Evolutionary conservation across 495 filamentous ascomycete genomes (phyloP), one percentile per base, ranked within the genome.

Genomic region (Lepraria neglecta): DNA sequence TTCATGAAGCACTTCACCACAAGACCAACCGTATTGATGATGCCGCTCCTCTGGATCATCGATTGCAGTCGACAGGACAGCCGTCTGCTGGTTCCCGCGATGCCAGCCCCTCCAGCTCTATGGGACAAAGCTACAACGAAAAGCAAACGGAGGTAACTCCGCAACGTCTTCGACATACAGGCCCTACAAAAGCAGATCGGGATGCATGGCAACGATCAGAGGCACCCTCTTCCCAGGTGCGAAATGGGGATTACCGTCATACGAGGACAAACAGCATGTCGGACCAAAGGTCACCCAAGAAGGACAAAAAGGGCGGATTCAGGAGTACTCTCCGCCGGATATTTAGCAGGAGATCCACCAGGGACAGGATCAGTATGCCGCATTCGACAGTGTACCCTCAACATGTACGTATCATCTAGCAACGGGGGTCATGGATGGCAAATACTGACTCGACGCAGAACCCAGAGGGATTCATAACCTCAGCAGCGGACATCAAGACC

Each of bases 281-380:
- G 11, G 24, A 45, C 27, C 44, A 38, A 6, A 56, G 28, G n/a
- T 28, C 38, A n/a, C 43, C 54, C 15, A 59, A 67, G 58, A 68
- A 64, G 54, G 61, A 55, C 31, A 64, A 56, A 40, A 63, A 58
- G 21, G 55, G 61, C 21, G 64, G 67, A 4, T 60, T 69, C 28
- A 55, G 64, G 31, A 64, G 58, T 24, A 62, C 63, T 19, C 51
- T 69, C n/a, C 67, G 67, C 30, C 64, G 64, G 2, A 64, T 69
- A 12, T 69, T 69, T 53, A 61, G 60, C 14, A 61, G 59, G 40
- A 61, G 56, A 42, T 64, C 67, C 43, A 55, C 52, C 28, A 67
- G 60, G 27, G 57, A 66, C 38, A 53, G 67, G 21, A 69, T 66
- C 40, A 69, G 67, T 53, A 58, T 67, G 64, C 67, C 67, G 9